These are phyloP conservation scores for Calonectria hongkongensis DNA, from an alignment of 2,329 filamentous ascomycete genomes.

Conservation along the genomic window DNA sequence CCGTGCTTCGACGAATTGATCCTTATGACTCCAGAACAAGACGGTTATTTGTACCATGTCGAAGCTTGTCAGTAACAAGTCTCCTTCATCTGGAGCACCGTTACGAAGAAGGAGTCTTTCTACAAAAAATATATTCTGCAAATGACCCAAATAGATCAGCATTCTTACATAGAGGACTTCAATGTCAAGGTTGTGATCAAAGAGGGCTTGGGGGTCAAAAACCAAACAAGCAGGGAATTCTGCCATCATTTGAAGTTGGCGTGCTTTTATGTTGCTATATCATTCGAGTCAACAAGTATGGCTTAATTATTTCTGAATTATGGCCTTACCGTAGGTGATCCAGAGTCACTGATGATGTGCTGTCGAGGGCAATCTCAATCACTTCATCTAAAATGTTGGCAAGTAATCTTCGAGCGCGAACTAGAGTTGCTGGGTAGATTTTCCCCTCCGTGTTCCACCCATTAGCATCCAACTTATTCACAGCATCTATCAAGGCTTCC, in stretches of 20 bases:
- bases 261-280: constrained; percentile 32
- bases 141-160: constrained; percentile 28
- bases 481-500: constrained; percentile 46
- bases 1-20: constrained; percentile 31
- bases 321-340: constrained; percentile 24
- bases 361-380: constrained; percentile 54
- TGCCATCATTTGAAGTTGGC: constrained; percentile 18
- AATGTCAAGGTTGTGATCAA: neutral
- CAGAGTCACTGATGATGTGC: neutral
- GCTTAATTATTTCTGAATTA: neutral
- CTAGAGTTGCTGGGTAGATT: constrained; percentile 55
- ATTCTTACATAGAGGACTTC: constrained; percentile 29
- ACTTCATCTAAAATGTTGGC: constrained; percentile 54
- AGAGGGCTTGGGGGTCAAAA: constrained; percentile 24
- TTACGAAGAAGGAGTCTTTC: constrained; percentile 38
- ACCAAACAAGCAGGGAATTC: constrained; percentile 29
- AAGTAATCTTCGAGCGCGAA: constrained; percentile 52
- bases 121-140: constrained; percentile 38
- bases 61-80: constrained; percentile 34
- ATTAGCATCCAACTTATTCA: constrained; percentile 63
- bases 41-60: constrained; percentile 36
- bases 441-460: constrained; percentile 71
- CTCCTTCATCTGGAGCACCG: constrained; percentile 35
- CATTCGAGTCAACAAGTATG: neutral
- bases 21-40: constrained; percentile 41